Evolutionary conservation across 768 basidiomycete species (phyloP), one percentile per base, ranked within the genome.

Genomic region (Galerina sulciceps): DNA sequence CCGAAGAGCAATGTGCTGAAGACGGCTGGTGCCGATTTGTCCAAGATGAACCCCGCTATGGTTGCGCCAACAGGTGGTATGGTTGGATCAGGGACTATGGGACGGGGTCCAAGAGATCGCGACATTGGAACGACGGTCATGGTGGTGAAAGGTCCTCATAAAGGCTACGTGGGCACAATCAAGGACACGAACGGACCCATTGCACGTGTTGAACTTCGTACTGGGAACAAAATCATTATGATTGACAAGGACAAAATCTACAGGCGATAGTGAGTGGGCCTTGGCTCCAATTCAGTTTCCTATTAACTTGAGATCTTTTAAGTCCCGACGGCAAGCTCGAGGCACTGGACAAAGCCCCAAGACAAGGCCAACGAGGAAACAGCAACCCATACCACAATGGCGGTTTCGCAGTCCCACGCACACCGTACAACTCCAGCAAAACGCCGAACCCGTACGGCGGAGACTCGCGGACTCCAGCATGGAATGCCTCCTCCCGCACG

Each of bases 101-200:
- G 84, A 3, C 86, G 91, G 42, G 93, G 92, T 0, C 89, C 91
- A 34, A 79, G 91, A 63, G 94, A 94, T 71, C 80, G 91, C 15
- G 83, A 93, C 66, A 90, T 95, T 62, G 95, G 95, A 14, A 80
- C 83, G 0, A 80, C 81, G 14, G 93, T 99, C 37, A 82, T 83
- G 10, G 85, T 99, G 4, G 79, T 93, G 59, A 91, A 93, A 70
- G 97, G 97, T 4, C 83, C 91, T 4, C 86, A 90, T 69, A 99
- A 99, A 74, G 93, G 94, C 13, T 90, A 96, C 65, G 81, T 89
- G 44, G 97, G 97, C 6, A 86, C 88, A 4, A 91, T 99, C 79
- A 98, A 96, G 75, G 97, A 99, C 69, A 92, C 94, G 26, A 96
- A 95, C 58, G 96, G 95, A 4, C 80, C 82, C 38, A 79, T 87